Evolutionary conservation across 345 rosid species (phyloP), one percentile per base, ranked within the genome.

Genomic region (Murraya koenigii): DNA sequence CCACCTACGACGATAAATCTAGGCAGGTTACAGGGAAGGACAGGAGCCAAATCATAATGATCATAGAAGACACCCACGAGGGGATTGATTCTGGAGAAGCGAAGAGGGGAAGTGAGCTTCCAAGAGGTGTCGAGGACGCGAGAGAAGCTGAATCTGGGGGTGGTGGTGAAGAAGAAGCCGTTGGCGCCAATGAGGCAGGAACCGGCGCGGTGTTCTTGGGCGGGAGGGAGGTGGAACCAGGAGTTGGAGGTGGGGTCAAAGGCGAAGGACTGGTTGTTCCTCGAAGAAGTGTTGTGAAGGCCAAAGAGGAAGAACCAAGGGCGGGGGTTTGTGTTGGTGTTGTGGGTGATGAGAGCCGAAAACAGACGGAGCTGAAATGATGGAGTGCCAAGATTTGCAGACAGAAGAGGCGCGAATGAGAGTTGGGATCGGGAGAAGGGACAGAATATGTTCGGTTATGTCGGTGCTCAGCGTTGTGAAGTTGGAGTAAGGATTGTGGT

Each of bases 281-380:
- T 86, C 38, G 91, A 83, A 77, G 89, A 88, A 75, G 94, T 93
- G 85, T 94, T 94, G 90, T 94, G 97, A 76, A 91, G 83, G 59
- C 98, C 98, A 70, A 87, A 81, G 84, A 94, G 97, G 81, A 94
- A 94, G 81, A 94, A 92, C 97, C 98, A 94, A 5, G 98, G 96
- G 68, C 17, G 79, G 61, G 25, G 62, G 65, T 3, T 69, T 28
- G 52, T 76, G 80, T n/a, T 54, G 62, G 33, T 79, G 75, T 60
- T 30, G 70, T 25, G 56, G 56, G 56, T 5, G 22, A 79, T 60
- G 3, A 20, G 75, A 10, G 89, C 74, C 60, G 76, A 65, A 66
- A 87, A 85, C n/a, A 9, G 81, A 13, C 0, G 86, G 89, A 52
- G 84, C 30, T 14, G 83, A 77, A 78, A 94, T 82, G 69, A 92